These are phyloP conservation scores for Sophora flavescens DNA, from an alignment of 306 rosid genomes.

Conservation along the genomic window DNA sequence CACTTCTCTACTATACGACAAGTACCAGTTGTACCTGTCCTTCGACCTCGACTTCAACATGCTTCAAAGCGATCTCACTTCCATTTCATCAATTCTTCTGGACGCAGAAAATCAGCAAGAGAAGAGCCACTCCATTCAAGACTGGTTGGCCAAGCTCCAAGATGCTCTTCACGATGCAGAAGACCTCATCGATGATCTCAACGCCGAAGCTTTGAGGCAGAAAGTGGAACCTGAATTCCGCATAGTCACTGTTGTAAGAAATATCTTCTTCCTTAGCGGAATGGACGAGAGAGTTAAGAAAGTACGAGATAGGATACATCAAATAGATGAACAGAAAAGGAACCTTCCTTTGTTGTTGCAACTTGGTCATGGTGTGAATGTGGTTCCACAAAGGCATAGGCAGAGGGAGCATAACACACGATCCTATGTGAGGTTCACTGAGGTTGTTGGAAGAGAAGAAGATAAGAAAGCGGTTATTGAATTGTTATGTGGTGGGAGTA, in stretches of 20 bases:
- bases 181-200: slow-evolving; percentile 48
- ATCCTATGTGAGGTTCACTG: neutral
- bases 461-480: neutral
- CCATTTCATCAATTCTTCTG: slow-evolving; percentile 35
- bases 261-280: slow-evolving; percentile 21
- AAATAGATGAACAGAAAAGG: neutral
- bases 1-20: slow-evolving; percentile 1
- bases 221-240: slow-evolving; percentile 6
- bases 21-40: slow-evolving; percentile 10
- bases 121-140: slow-evolving; percentile 15
- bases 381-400: neutral
- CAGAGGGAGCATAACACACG: neutral
- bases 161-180: slow-evolving; percentile 38
- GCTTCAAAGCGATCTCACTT: neutral
- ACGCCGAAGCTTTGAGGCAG: slow-evolving; percentile 33
- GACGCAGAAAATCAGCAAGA: slow-evolving; percentile 43
- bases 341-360: slow-evolving; percentile 18
- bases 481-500: neutral
- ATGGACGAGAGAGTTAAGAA: slow-evolving; percentile 35
- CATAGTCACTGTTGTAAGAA: slow-evolving; percentile 22
- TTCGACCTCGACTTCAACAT: slow-evolving; percentile 30
- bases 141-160: slow-evolving; percentile 44
- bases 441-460: slow-evolving; percentile 39
- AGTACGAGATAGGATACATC: slow-evolving; percentile 30
- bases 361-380: neutral